A percentile compares a stretch with the other conserved stretches of the same genome.
These are phyloP conservation scores for Arctostaphylos glauca DNA, from an alignment of 148 eudicot genomes.

Conservation along the genomic window DNA sequence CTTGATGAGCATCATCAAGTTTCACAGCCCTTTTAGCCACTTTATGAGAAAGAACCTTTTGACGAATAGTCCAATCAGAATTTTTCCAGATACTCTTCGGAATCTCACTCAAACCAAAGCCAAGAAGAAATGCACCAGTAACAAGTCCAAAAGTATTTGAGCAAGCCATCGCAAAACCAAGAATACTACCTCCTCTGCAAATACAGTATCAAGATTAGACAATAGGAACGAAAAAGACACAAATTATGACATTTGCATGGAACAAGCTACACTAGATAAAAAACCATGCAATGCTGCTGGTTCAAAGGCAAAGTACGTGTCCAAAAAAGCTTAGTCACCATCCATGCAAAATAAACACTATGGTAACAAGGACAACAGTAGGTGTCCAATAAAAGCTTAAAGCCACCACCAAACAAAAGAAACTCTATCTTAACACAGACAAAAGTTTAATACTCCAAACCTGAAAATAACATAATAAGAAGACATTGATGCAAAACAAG, in stretches of 20 bases:
- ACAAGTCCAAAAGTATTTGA: constrained; percentile 97
- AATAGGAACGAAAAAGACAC: neutral
- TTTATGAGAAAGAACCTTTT: constrained; percentile 75
- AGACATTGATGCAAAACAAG: neutral
- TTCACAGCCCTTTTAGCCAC: constrained; percentile 84
- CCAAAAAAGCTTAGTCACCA: neutral
- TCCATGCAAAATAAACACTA: neutral
- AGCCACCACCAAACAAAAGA: too few species aligned
- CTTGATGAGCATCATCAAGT: constrained; percentile 92
- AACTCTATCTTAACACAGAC: neutral
- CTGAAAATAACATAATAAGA: neutral
- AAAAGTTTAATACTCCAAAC: neutral
- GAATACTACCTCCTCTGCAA: constrained; percentile 63
- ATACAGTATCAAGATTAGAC: neutral
- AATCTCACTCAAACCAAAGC: constrained; percentile 86
- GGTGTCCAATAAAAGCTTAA: too few species aligned
- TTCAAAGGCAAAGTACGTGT: neutral
- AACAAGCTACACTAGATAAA: neutral
- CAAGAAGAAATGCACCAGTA: constrained; percentile 91
- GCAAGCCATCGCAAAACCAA: constrained; percentile 97
- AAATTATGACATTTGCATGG: neutral
- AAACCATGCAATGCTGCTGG: neutral
- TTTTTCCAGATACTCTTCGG: constrained; percentile 81
- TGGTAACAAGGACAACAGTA: neutral
- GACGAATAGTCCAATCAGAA: constrained; percentile 77